These are phyloP conservation scores for Priceomyces medius DNA, from an alignment of 805 yeast genomes.

Conservation along the genomic window DNA sequence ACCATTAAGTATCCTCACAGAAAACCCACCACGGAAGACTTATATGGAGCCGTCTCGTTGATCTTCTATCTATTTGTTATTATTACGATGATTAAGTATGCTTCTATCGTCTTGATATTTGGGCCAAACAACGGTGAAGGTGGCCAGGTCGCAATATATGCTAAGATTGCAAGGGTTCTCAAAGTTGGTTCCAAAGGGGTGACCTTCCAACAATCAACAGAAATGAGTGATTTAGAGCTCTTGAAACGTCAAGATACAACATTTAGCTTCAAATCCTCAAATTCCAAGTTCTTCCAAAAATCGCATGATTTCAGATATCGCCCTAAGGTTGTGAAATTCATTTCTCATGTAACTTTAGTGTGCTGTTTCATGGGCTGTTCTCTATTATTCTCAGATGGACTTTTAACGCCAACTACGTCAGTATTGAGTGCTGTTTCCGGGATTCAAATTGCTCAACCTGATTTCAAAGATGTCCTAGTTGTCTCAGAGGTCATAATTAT, in stretches of 20 bases:
- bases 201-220: constrained; percentile 39
- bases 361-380: constrained; percentile 55
- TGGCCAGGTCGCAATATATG: constrained; percentile 63
- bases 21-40: constrained; percentile 37
- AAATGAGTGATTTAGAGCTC: constrained; percentile 26
- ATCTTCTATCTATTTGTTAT: constrained; percentile 56
- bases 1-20: constrained; percentile 25
- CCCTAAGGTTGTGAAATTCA: constrained; percentile 25
- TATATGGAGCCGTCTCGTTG: constrained; percentile 51
- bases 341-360: constrained; percentile 33
- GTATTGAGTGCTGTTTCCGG: constrained; percentile 59
- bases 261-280: constrained; percentile 18
- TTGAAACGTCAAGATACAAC: constrained; percentile 40
- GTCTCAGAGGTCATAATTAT: constrained; percentile 50
- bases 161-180: constrained; percentile 51
- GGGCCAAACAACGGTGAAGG: constrained; percentile 65
- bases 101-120: constrained; percentile 44
- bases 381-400: constrained; percentile 57
- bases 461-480: constrained; percentile 43
- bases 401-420: constrained; percentile 63
- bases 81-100: constrained; percentile 53
- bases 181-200: constrained; percentile 49
- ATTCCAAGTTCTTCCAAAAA: constrained; percentile 12
- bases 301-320: constrained; percentile 19
- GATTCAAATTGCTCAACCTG: constrained; percentile 51